Percentiles rank a stretch among this genome's conserved stretches.
Evolutionary conservation across 1,284 basidiomycete genomes (phyloP).

Genomic region (Jaminaea rosea): DNA sequence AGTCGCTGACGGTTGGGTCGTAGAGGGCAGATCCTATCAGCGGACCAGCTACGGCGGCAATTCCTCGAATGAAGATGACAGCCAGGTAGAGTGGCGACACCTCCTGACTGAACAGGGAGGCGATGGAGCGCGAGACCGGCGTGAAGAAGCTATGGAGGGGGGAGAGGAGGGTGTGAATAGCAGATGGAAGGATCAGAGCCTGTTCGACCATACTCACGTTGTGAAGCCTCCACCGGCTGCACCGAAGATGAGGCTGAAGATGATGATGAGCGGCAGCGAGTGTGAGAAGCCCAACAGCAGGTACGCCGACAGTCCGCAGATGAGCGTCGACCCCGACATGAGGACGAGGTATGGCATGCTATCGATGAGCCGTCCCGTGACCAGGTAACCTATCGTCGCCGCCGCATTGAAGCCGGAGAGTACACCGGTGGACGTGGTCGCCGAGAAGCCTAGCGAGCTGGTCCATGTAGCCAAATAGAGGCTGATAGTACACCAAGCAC

Average conservation of each 20-base stretch:
- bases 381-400: constrained; percentile 22
- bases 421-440: constrained; percentile 21
- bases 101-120: constrained; percentile 2
- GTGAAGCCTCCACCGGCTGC: constrained; percentile 9
- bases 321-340: constrained; percentile 18
- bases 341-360: constrained; percentile 18
- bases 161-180: constrained; percentile 9
- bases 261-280: constrained; percentile 24
- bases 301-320: constrained; percentile 19
- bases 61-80: constrained; percentile 15
- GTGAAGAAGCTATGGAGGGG: constrained; percentile 16
- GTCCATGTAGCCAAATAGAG: constrained; percentile 31
- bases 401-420: constrained; percentile 34
- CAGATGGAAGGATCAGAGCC: background rate
- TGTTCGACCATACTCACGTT: no score
- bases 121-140: constrained; percentile 16
- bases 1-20: constrained; percentile 3
- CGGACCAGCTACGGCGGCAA: constrained; percentile 25
- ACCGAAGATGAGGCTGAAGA: constrained; percentile 29
- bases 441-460: constrained; percentile 21
- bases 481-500: constrained; percentile 25
- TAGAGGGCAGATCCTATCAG: constrained; percentile 18
- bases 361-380: constrained; percentile 24
- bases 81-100: constrained; percentile 14
- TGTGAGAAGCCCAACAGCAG: constrained; percentile 28